Conservation (phyloP, 805 yeast genomes). For the Ogataea pignaliae region DNA sequence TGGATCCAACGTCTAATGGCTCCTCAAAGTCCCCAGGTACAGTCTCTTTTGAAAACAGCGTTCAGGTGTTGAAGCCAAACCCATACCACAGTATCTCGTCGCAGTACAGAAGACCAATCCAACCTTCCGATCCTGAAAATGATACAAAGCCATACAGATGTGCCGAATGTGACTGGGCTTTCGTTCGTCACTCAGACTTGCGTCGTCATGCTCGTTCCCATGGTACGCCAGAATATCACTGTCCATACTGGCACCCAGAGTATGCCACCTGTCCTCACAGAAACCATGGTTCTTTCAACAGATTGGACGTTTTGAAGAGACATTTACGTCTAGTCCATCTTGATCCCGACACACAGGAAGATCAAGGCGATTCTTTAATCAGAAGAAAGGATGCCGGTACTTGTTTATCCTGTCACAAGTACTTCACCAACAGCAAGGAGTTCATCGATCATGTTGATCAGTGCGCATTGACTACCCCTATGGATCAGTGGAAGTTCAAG, state of each 20-base stretch:
- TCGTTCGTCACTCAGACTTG: conserved; percentile 64
- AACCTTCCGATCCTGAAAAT: conserved; percentile 16
- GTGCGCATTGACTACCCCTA: conserved; percentile 45
- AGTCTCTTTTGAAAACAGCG: conserved; percentile 5
- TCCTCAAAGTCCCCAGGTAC: conserved; percentile 6
- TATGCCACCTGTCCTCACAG: conserved; percentile 61
- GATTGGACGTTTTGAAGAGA: conserved; percentile 70
- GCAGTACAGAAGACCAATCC: conserved; percentile 11
- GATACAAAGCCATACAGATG: conserved; percentile 36
- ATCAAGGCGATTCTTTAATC: conserved; percentile 19
- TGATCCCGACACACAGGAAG: conserved; percentile 36
- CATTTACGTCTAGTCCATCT: conserved; percentile 69
- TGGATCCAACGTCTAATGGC: conserved; percentile 7
- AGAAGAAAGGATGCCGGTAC: conserved; percentile 54
- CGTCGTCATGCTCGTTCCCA: conserved; percentile 67
- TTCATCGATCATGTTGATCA: conserved; percentile 63
- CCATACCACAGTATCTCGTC: conserved; percentile 9
- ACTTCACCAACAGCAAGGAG: conserved; percentile 48
- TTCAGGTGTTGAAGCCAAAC: conserved; percentile 14
- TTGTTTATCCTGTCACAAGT: conserved; percentile 60
- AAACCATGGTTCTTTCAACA: conserved; percentile 69
- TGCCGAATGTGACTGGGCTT: conserved; percentile 60
- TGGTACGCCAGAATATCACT: conserved; percentile 58
- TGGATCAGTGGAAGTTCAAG: conserved; percentile 30
- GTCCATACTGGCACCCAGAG: conserved; percentile 69